A percentile compares a stretch with the other conserved stretches of the same genome.
Conservation (phyloP, 768 basidiomycete genomes). For the Pisolithus sp. region DNA sequence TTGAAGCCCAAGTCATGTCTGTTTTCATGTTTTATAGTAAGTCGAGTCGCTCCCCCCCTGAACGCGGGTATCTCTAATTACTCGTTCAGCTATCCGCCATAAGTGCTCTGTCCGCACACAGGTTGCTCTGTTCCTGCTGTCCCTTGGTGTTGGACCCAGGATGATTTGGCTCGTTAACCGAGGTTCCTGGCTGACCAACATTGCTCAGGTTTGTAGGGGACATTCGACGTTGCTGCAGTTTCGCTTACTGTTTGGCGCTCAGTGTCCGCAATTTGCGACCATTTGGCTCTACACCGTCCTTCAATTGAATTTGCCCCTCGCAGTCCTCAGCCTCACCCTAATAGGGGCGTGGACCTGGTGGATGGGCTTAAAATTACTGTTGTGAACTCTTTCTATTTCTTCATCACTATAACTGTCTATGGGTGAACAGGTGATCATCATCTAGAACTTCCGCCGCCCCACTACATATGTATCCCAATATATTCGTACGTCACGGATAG, state of each 20-base stretch:
- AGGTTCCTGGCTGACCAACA: constrained; percentile 64
- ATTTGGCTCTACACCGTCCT: constrained; percentile 73
- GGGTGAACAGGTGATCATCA: neutral
- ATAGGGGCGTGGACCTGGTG: constrained; percentile 59
- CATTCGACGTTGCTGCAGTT: neutral
- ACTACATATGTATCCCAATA: neutral
- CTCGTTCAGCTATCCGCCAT: constrained; percentile 47
- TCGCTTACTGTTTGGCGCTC: constrained; percentile 1
- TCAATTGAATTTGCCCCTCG: constrained; percentile 59
- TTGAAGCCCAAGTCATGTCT: constrained; percentile 49
- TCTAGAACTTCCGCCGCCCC: neutral
- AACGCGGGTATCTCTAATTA: neutral
- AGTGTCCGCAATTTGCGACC: constrained; percentile 76
- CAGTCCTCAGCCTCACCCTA: constrained; percentile 46
- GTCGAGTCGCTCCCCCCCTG: constrained; percentile 16
- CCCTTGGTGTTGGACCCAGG: constrained; percentile 51
- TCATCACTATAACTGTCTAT: neutral
- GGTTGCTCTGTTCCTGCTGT: constrained; percentile 50
- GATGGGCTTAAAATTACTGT: constrained; percentile 45
- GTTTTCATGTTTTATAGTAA: constrained; percentile 73
- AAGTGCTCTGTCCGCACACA: constrained; percentile 53
- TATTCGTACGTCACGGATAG: neutral
- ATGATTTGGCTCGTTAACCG: constrained; percentile 67
- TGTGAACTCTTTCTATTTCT: constrained; percentile 16
- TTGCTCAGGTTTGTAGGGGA: constrained; percentile 53